Evolutionary conservation across 2,329 filamentous ascomycete species (phyloP), one percentile per base, ranked within the genome.

Genomic region (Allantophomopsis cytisporea): DNA sequence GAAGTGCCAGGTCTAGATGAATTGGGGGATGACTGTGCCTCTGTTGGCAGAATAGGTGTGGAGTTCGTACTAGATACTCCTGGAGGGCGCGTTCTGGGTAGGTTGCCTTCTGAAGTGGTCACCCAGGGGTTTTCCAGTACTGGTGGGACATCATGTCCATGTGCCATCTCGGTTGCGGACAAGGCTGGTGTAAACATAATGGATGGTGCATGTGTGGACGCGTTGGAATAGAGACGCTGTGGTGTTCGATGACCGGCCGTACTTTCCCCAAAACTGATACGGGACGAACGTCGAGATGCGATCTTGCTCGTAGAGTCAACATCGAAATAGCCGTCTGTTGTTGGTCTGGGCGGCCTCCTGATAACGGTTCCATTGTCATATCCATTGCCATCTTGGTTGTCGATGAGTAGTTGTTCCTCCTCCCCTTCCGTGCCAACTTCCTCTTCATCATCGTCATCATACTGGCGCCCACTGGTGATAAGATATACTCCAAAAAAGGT

Each of bases 401-500:
- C 55, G 15, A 80, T 66, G 31, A 72, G 69, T 38, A 80, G 78
- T 11, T 71, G 76, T 48, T 80, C 78, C 46, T 80, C 75, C 13
- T 75, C 64, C 30, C 73, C 73, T 35, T 76, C 73, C 3, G 63
- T 70, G 13, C 73, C 49, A 7, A 54, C 46, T n/a, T 73, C 69
- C 7, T 79, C 73, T 3, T 76, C 69, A 3, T 75, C 69, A n/a
- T 72, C 65, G 14, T 71, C 71, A 10, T 67, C 62, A 12, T 60
- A 63, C 38, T 72, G 65, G 48, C 88, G 72, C 39, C 86, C 87
- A 52, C 83, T 94, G 2, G 91, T 96, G 54, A 98, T 95, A 48
- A 95, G 73, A 60, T 91, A 96, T n/a, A 98, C 91, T 8, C 91
- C 91, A 43, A 89, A 78, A 58, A 98, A 98, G 1, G 91, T 98